Evolutionary conservation across 768 basidiomycete species (phyloP), one percentile per base, ranked within the genome.

Genomic region (Mycena pura): DNA sequence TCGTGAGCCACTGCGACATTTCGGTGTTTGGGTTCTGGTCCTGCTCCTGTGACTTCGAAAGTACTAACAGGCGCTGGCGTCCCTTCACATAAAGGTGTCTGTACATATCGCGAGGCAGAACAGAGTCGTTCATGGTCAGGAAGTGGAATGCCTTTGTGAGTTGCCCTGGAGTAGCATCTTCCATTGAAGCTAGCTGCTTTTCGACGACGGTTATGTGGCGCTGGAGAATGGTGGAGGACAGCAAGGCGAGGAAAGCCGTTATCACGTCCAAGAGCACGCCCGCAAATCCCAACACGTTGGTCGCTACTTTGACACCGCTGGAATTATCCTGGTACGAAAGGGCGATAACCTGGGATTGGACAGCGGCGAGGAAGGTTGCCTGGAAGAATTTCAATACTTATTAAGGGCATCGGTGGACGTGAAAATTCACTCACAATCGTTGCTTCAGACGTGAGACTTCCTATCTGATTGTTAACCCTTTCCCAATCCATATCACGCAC

Each of bases 281-380:
- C 5, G 40, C 28, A 21, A 43, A 53, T 28, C 39, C 52, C 5
- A 43, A 15, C 10, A 32, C 28, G n/a, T 43, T 53, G 39, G 39
- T 31, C 10, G 52, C 40, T 11, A 53, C 21, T 15, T 41, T 22
- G 15, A 53, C 10, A 1, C 13, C 3, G 1, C 39, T 32, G 3
- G 52, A 41, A 19, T 53, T 53, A 27, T 43, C 40, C 29, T 43
- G 52, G 17, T 43, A 53, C 27, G 52, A 53, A n/a, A 53, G 25
- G 3, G 52, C 52, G 13, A 53, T 36, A 11, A 53, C 43, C 28
- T 41, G 39, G 9, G 52, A 41, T 17, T 53, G 52, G 21, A 53
- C 52, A 10, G 27, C 52, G 19, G 39, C 52, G 21, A 53, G 52
- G 40, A 53, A 53, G 6, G 28, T 41, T 21, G 52, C 52, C 52